Conservation (phyloP, 2,329 filamentous ascomycete genomes). For the Sclerotinia sclerotiorum region DNA sequence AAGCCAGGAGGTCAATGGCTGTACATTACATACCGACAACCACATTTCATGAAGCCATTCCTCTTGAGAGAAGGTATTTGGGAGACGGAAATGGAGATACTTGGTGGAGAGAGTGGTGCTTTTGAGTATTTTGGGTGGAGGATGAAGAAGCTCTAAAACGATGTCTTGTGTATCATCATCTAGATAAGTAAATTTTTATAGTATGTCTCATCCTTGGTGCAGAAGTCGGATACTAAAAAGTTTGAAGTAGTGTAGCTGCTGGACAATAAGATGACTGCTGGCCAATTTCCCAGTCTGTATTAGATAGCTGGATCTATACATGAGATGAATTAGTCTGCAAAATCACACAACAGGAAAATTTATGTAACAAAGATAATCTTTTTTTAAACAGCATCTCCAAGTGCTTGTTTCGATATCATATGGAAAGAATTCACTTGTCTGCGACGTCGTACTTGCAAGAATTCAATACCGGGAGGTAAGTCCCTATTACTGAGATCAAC, state of each 20-base stretch:
- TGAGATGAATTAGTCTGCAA: neutral
- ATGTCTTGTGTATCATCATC: neutral
- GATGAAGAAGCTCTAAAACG: constrained; percentile 5
- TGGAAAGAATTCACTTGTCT: neutral
- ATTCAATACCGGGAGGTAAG: neutral
- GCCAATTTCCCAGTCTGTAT: neutral
- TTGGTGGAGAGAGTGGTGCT: constrained; percentile 13
- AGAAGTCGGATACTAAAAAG: neutral
- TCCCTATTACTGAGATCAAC: neutral
- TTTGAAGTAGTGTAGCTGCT: neutral
- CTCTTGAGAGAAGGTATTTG: constrained; percentile 19
- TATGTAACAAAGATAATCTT: neutral
- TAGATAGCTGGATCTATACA: too few relatives aligned
- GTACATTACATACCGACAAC: constrained; percentile 55
- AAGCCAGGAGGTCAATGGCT: constrained; percentile 51
- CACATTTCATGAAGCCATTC: constrained; percentile 53
- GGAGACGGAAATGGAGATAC: constrained; percentile 6
- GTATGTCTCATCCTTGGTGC: neutral
- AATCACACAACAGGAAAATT: neutral
- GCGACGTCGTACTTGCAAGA: neutral
- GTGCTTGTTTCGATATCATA: neutral
- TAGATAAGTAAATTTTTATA: neutral
- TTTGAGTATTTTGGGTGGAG: constrained; percentile 13
- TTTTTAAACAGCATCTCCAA: too few relatives aligned
- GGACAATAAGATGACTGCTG: neutral